phyloP scores from a whole-genome alignment of 352 stramenopile genomes.

The Elongisporangium undulatum region DNA sequence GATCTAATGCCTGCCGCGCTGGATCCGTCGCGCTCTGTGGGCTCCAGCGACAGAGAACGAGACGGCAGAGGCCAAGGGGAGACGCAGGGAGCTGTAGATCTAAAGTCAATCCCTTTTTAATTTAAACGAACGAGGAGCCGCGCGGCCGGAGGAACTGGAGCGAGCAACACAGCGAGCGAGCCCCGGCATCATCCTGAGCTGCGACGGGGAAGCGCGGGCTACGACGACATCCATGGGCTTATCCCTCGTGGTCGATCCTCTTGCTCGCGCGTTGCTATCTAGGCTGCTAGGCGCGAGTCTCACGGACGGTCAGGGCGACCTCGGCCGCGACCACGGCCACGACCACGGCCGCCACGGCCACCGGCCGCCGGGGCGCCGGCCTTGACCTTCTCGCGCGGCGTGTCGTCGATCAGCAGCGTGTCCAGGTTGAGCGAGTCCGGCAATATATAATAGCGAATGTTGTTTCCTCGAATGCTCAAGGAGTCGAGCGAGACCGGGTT shows the following conservation, averaged over 20 bases:
- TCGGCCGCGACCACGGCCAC: constrained; percentile 68
- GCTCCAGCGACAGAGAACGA: background rate
- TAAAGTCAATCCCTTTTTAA: constrained; percentile 24
- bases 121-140: constrained; percentile 23
- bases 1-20: background rate
- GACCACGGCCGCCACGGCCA: constrained; percentile 73
- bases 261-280: background rate
- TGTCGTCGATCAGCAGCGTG: constrained; percentile 98
- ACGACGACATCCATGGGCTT: too few relatives aligned
- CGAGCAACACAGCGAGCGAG: background rate
- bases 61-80: background rate
- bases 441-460: constrained; percentile 95
- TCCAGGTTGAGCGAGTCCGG: constrained; percentile 98
- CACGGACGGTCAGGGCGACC: constrained; percentile 25
- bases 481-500: constrained; percentile 90
- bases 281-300: background rate
- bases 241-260: background rate
- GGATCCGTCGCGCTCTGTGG: background rate
- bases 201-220: background rate
- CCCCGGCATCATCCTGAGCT: background rate
- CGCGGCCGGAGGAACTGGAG: constrained; percentile 1
- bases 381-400: constrained; percentile 93
- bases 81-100: background rate
- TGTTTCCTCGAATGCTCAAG: constrained; percentile 98
- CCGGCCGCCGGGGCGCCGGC: constrained; percentile 47